These are phyloP conservation scores for Protomyces macrosporus DNA, from an alignment of 1,139 yeast genomes.

Conservation along the genomic window DNA sequence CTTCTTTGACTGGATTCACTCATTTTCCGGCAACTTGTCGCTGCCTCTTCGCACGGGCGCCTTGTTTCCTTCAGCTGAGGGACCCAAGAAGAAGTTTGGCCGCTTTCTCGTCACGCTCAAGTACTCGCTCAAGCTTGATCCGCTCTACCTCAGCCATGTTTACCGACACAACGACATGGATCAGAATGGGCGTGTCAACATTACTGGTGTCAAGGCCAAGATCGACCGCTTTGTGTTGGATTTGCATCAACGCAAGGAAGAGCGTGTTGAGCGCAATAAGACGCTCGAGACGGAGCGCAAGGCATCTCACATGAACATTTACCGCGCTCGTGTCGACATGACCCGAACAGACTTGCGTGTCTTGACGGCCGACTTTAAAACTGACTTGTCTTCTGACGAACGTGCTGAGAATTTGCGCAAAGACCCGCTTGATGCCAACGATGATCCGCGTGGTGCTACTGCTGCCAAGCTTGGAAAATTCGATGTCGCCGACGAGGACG, in stretches of 20 bases:
- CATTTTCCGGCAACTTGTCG: conserved; percentile 63
- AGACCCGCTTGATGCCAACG: conserved; percentile 20
- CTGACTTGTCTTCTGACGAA: neutral
- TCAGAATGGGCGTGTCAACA: conserved; percentile 45
- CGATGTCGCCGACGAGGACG: conserved; percentile 46
- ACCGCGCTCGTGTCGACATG: conserved; percentile 70
- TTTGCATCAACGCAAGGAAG: conserved; percentile 76
- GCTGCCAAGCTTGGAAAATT: conserved; percentile 33
- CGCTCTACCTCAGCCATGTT: conserved; percentile 67
- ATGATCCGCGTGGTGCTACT: conserved; percentile 9
- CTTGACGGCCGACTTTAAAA: conserved; percentile 48
- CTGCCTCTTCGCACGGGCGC: conserved; percentile 71
- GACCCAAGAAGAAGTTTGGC: conserved; percentile 59
- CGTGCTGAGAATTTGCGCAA: neutral
- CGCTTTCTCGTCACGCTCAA: conserved; percentile 73
- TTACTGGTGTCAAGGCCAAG: conserved; percentile 73
- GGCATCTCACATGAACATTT: conserved; percentile 59
- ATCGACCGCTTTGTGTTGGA: conserved; percentile 65
- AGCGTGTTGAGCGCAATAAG: conserved; percentile 54
- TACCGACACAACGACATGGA: conserved; percentile 52
- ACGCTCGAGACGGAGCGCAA: conserved; percentile 54
- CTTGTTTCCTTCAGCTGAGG: conserved; percentile 49
- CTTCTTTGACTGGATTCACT: conserved; percentile 79
- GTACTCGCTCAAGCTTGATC: conserved; percentile 67
- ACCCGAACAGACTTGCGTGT: conserved; percentile 68